Percentiles rank a stretch among this genome's conserved stretches.
Conservation (phyloP, 768 basidiomycete species). For the Fibroporia radiculosa region DNA sequence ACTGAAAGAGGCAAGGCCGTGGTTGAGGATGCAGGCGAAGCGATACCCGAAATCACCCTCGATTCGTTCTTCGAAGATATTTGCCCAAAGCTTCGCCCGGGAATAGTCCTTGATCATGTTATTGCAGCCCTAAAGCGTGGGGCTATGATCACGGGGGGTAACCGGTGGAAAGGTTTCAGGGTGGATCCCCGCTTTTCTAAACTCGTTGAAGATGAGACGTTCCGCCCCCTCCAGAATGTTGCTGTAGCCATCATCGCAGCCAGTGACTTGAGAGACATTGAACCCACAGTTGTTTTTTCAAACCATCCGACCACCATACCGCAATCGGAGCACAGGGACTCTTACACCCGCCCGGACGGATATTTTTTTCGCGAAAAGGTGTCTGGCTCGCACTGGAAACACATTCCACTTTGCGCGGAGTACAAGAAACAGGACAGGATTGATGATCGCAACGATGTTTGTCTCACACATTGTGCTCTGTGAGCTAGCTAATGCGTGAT, state of each 20-base stretch:
- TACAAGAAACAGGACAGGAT: neutral
- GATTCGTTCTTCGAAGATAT: neutral
- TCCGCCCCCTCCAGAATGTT: neutral
- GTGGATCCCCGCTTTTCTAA: neutral
- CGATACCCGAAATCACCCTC: neutral
- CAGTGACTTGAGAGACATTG: neutral
- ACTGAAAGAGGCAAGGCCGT: neutral
- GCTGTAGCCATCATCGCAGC: neutral
- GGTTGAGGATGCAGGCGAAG: neutral
- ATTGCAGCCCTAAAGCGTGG: neutral
- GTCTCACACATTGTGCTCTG: neutral
- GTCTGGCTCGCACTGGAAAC: neutral
- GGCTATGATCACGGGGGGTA: neutral
- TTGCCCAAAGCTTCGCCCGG: neutral
- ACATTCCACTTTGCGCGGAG: neutral
- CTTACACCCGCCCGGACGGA: neutral
- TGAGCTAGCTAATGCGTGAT: too few species aligned
- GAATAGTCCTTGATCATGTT: neutral
- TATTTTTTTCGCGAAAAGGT: neutral
- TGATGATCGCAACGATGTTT: neutral
- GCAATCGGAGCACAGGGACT: neutral
- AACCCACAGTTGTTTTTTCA: neutral
- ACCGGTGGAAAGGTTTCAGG: neutral
- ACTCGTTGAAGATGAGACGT: neutral
- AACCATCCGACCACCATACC: neutral